Evolutionary conservation across 805 yeast species (phyloP).

Genomic region (Cyberlindnera mississippiensis): DNA sequence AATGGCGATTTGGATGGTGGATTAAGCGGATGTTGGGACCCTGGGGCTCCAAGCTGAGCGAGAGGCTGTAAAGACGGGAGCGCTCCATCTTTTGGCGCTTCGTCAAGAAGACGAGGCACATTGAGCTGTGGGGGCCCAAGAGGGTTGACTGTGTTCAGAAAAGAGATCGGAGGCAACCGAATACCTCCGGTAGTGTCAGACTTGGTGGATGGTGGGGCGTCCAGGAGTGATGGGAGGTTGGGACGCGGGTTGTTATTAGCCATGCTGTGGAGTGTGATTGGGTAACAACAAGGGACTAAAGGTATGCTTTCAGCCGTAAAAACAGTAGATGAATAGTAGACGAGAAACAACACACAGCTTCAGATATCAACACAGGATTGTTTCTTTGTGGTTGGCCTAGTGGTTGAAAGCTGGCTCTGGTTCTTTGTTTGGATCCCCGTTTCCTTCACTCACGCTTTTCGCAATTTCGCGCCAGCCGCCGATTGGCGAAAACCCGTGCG

Average conservation of each 20-base stretch:
- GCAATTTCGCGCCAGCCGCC: neutral
- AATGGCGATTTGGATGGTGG: neutral
- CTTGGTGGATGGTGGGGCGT: slow-evolving; percentile 6
- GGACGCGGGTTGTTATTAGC: slow-evolving; percentile 15
- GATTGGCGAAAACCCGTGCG: neutral
- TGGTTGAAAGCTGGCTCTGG: neutral
- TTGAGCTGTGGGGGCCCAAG: slow-evolving; percentile 6
- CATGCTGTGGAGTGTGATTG: slow-evolving; percentile 1
- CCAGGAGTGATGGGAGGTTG: slow-evolving; percentile 15
- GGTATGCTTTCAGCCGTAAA: too few species aligned
- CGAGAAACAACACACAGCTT: too few species aligned
- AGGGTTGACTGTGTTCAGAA: slow-evolving; percentile 19
- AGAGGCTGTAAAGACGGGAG: slow-evolving; percentile 9
- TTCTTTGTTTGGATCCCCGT: neutral
- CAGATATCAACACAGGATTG: too few species aligned
- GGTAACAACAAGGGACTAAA: too few species aligned
- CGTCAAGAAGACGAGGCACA: slow-evolving; percentile 14
- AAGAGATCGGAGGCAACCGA: slow-evolving; percentile 39
- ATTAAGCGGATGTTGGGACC: neutral
- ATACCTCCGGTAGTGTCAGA: slow-evolving; percentile 19
- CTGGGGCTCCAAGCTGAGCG: neutral
- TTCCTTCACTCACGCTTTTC: neutral
- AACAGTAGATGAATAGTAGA: too few species aligned
- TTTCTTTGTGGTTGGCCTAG: too few species aligned
- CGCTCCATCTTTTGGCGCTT: slow-evolving; percentile 6